A percentile compares a stretch with the other conserved stretches of the same genome.
Evolutionary conservation across 352 stramenopile genomes (phyloP).

Genomic region (Globisporangium solare): DNA sequence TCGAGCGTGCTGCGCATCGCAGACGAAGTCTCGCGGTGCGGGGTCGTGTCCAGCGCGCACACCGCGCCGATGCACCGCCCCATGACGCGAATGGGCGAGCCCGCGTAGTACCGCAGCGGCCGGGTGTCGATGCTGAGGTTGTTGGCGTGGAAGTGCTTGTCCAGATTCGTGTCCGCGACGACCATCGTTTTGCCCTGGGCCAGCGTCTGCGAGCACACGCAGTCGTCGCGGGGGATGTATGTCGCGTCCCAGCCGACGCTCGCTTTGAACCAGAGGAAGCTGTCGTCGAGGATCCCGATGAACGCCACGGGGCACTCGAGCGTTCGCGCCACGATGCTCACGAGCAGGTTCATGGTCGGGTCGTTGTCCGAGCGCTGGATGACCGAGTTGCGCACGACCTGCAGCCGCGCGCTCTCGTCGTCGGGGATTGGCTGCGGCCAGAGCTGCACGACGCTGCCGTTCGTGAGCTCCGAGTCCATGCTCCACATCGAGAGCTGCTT

Average conservation of each 20-base stretch:
- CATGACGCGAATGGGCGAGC: constrained; percentile 48
- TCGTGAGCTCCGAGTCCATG: constrained; percentile 57
- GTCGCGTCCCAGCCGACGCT: constrained; percentile 55
- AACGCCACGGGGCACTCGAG: constrained; percentile 63
- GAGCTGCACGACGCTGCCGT: constrained; percentile 58
- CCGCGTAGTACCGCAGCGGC: constrained; percentile 63
- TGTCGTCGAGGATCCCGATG: constrained; percentile 61
- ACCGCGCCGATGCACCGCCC: constrained; percentile 64
- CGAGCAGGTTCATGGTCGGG: constrained; percentile 68
- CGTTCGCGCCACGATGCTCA: constrained; percentile 63
- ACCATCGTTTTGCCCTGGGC: constrained; percentile 48
- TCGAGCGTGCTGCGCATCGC: constrained; percentile 70
- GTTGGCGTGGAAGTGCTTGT: constrained; percentile 68
- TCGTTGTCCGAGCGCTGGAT: constrained; percentile 51
- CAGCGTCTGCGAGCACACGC: constrained; percentile 43
- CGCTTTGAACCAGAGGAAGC: constrained; percentile 58
- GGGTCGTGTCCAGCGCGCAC: constrained; percentile 49
- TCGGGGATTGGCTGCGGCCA: constrained; percentile 46
- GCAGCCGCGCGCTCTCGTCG: constrained; percentile 42
- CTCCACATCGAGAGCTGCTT: constrained; percentile 54
- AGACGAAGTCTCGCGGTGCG: constrained; percentile 41
- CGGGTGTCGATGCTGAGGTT: constrained; percentile 31
- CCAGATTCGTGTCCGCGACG: constrained; percentile 51
- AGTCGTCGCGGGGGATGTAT: constrained; percentile 53
- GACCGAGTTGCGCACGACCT: constrained; percentile 44